Conservation (phyloP, 139 green algal species). For the Yamagishiella unicocca region DNA sequence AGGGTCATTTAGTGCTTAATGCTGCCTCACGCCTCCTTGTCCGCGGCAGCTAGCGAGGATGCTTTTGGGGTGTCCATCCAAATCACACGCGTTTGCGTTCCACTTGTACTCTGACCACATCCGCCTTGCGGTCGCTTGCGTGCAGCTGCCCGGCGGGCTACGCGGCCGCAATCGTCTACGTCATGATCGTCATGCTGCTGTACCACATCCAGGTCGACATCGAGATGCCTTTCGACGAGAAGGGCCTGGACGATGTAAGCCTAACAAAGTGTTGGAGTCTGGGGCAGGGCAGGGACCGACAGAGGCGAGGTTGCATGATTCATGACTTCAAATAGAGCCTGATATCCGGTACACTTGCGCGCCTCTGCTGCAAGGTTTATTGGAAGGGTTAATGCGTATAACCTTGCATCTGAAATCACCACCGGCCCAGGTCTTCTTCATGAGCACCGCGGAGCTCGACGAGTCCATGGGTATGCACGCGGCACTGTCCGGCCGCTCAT, state of each 20-base stretch:
- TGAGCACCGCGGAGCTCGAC: constrained; percentile 48
- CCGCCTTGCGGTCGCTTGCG: too few species aligned
- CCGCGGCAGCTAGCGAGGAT: too few species aligned
- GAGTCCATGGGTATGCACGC: constrained; percentile 53
- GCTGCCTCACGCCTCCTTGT: too few species aligned
- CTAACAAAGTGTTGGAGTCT: not conserved
- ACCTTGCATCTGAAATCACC: not conserved
- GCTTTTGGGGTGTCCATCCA: too few species aligned
- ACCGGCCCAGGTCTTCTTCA: constrained; percentile 51
- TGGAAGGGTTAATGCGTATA: not conserved
- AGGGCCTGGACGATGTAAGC: constrained; percentile 53
- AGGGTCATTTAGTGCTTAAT: too few species aligned
- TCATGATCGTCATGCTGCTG: constrained; percentile 67
- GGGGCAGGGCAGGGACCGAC: not conserved
- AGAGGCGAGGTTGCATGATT: not conserved
- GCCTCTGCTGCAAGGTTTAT: not conserved
- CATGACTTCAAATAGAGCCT: not conserved
- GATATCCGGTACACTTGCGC: not conserved
- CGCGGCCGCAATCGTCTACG: constrained; percentile 45
- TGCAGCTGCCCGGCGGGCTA: constrained; percentile 58
- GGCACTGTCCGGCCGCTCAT: constrained; percentile 6
- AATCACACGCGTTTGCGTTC: too few species aligned
- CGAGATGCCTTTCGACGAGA: constrained; percentile 50
- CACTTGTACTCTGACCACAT: too few species aligned
- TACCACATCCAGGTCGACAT: constrained; percentile 51